These are phyloP conservation scores for Oropetium thomaeum DNA, from an alignment of 176 grass and related monocot species.

Conservation along the genomic window DNA sequence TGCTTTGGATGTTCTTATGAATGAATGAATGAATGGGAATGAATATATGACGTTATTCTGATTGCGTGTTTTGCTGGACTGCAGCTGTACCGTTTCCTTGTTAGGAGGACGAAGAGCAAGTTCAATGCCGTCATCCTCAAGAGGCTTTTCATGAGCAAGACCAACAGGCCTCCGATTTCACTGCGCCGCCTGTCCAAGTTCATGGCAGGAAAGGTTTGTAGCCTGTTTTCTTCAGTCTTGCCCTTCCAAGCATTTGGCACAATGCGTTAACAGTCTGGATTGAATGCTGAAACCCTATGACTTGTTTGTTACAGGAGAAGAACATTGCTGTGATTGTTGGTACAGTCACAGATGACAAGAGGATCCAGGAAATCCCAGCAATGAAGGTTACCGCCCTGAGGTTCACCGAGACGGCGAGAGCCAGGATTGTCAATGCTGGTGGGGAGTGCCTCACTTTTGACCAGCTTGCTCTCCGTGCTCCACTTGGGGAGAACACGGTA, in stretches of 20 bases:
- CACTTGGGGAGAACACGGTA: slow-evolving; percentile 79
- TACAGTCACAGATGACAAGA: slow-evolving; percentile 81
- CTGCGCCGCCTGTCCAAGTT: slow-evolving; percentile 58
- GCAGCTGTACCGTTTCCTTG: slow-evolving; percentile 76
- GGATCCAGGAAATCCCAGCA: slow-evolving; percentile 72
- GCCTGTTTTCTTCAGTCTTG: neutral
- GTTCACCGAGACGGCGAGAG: slow-evolving; percentile 80
- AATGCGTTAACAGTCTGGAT: neutral
- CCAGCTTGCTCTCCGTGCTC: slow-evolving; percentile 78
- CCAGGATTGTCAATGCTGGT: slow-evolving; percentile 81
- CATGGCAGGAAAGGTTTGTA: slow-evolving; percentile 66
- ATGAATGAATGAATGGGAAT: too few species aligned
- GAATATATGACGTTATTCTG: neutral
- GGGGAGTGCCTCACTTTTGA: slow-evolving; percentile 93
- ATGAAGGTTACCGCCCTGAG: slow-evolving; percentile 80
- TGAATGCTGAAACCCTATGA: neutral
- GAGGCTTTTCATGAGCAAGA: slow-evolving; percentile 92
- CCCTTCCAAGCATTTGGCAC: neutral
- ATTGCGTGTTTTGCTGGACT: neutral
- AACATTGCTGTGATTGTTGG: slow-evolving; percentile 84
- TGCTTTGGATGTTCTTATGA: too few species aligned
- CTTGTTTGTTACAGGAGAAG: slow-evolving; percentile 34
- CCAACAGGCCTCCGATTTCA: slow-evolving; percentile 73
- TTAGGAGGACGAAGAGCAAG: slow-evolving; percentile 75
- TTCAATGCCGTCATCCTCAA: slow-evolving; percentile 81